These are phyloP conservation scores for Coemansia erecta DNA, from an alignment of 192 early-diverging fungal genomes.

Conservation along the genomic window DNA sequence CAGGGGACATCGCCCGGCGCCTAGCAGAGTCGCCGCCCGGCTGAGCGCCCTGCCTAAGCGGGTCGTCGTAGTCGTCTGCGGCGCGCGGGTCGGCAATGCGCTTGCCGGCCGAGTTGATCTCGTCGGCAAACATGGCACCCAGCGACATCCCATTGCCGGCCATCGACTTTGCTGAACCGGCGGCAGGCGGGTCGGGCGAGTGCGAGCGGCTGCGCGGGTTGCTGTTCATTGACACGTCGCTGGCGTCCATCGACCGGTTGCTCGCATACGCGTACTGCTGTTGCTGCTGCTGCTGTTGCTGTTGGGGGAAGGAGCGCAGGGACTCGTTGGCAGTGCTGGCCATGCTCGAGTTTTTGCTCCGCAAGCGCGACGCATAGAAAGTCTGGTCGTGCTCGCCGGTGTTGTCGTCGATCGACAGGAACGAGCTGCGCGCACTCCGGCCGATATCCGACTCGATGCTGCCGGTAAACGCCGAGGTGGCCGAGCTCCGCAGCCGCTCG, in stretches of 20 bases:
- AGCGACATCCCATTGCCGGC: background rate
- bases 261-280: background rate
- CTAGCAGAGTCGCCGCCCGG: background rate
- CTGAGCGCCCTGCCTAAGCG: background rate
- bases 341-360: slow-evolving; percentile 7
- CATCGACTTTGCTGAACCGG: background rate
- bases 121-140: background rate
- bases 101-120: slow-evolving; percentile 8
- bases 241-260: slow-evolving; percentile 29
- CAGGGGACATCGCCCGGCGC: slow-evolving; percentile 3
- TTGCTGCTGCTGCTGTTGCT: too few relatives aligned
- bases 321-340: background rate
- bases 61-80: background rate
- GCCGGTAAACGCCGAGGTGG: slow-evolving; percentile 11
- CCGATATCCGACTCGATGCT: slow-evolving; percentile 12
- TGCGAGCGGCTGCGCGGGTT: slow-evolving; percentile 32
- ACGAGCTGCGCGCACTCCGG: slow-evolving; percentile 13
- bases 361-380: slow-evolving; percentile 18
- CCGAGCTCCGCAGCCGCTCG: slow-evolving; percentile 2
- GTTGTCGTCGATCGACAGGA: slow-evolving; percentile 25
- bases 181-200: slow-evolving; percentile 20
- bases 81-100: background rate
- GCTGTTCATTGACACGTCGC: slow-evolving; percentile 50
- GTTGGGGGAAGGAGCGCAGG: background rate
- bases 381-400: slow-evolving; percentile 31